Conservation (phyloP, 2,329 filamentous ascomycete species). For the Stemphylium vesicarium region DNA sequence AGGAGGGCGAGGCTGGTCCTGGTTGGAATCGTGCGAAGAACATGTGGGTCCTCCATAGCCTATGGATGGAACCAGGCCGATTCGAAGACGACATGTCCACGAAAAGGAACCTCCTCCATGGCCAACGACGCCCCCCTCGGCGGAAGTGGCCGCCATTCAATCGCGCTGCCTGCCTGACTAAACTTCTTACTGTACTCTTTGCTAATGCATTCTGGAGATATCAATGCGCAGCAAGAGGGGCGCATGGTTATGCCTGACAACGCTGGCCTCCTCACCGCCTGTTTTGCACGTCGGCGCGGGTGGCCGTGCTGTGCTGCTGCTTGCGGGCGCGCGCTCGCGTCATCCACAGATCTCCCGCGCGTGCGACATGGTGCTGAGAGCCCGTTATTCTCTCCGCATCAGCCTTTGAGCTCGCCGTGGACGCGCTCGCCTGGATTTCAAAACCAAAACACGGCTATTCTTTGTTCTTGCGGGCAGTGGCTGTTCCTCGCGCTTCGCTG, state of each 20-base stretch:
- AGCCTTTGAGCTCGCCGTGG: constrained; percentile 1
- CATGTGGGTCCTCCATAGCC: constrained; percentile 27
- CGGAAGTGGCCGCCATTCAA: not conserved
- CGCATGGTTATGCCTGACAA: constrained; percentile 28
- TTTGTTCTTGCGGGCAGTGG: constrained; percentile 1
- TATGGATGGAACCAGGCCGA: constrained; percentile 36
- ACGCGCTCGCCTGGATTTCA: constrained; percentile 1
- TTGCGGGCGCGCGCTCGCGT: constrained; percentile 14
- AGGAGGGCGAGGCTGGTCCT: constrained; percentile 26
- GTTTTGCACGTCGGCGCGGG: constrained; percentile 32
- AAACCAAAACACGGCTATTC: not conserved
- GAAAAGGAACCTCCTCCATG: constrained; percentile 4
- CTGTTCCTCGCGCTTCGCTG: constrained; percentile 12
- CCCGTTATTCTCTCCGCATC: constrained; percentile 5
- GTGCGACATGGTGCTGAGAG: constrained; percentile 25
- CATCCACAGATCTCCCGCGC: constrained; percentile 32
- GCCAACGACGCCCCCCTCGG: not conserved
- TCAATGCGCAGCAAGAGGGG: constrained; percentile 24
- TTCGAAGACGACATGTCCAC: constrained; percentile 30
- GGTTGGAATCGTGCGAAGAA: constrained; percentile 27
- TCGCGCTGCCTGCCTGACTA: not conserved
- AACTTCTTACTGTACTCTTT: not conserved
- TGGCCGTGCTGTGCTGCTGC: constrained; percentile 39
- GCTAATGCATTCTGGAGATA: constrained; percentile 10
- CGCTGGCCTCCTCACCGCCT: constrained; percentile 33